A percentile compares a stretch with the other conserved stretches of the same genome.
Conservation (phyloP, 75 land plant species). For the Picea sitchensis region DNA sequence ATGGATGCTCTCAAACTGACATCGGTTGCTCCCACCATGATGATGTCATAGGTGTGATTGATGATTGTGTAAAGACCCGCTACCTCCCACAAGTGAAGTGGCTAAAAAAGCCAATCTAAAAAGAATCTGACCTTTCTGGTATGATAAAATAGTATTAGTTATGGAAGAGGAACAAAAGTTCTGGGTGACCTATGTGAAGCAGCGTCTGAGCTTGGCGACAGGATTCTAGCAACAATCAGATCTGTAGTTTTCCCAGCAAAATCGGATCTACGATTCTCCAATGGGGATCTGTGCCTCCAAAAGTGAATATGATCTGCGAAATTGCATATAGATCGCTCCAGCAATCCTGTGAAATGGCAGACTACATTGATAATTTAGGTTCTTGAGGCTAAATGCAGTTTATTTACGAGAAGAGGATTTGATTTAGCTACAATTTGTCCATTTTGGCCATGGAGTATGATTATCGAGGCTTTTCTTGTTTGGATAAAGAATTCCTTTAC, state of each 20-base stretch:
- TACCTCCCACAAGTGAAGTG: not conserved
- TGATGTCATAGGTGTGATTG: slow-evolving; percentile 94
- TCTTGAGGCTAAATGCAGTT: not conserved
- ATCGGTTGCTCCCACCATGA: slow-evolving; percentile 96
- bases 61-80: slow-evolving; percentile 70
- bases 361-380: not conserved
- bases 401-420: not conserved
- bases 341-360: not conserved
- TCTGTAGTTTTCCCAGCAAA: too few species aligned
- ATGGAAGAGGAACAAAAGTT: not conserved
- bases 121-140: not conserved
- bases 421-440: too few species aligned
- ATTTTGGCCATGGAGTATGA: too few species aligned
- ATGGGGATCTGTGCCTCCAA: too few species aligned
- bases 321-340: too few species aligned
- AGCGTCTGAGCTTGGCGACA: too few species aligned
- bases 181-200: too few species aligned
- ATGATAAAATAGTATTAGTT: not conserved
- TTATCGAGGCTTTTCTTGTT: too few species aligned
- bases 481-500: not conserved
- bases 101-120: not conserved
- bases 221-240: too few species aligned
- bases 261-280: too few species aligned
- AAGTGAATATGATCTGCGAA: too few species aligned
- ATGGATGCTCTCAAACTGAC: slow-evolving; percentile 94